Base-by-base conservation (phyloP, 2,329 filamentous ascomycete species). In the Ascochyta pisi region DNA sequence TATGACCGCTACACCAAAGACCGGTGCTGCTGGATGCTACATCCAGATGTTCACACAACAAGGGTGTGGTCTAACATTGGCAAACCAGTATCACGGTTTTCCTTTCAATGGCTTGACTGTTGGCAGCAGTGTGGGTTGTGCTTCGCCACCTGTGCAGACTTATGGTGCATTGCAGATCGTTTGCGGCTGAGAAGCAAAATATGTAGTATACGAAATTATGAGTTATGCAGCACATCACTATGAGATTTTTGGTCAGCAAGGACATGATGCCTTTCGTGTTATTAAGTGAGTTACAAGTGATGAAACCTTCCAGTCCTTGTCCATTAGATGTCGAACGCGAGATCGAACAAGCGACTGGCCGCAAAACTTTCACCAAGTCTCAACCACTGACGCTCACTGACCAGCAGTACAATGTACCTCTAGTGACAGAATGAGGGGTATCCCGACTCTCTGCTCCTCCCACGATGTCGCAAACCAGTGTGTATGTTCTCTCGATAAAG, bases 341-440 rank as follows among this genome's bases (percentile, higher is more conserved):
- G 19, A 19, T 19, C 3, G 19, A 19, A 19, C 19, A 19, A 19
- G 19, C 19, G 19, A 19, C 19, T 19, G 19, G 19, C 19, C 19
- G 19, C 19, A 19, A 19, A 19, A 19, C 19, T 3, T 19, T 19
- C 88, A 89, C 85, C 98, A 96, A 61, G 91, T 95, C 58, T 89
- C 86, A 19, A 92, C 90, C 95, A 99, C 98, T 40, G 86, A 84
- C 19, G 86, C 82, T 75, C 99, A 95, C 73, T 98, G 95, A 12
- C 87, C 81, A 2, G 87, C 79, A 64, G 86, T 90, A 83, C 95
- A 98, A 73, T 98, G 95, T 4, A 98, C 93, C 75, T 99, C 95
- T 13, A 99, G 88, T 0, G 95, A 98, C 60, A 99, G 87, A 80
- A 95, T 96, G 15, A 99, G 0, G 95, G 95, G 66, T 93, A 97